Percentiles rank a stretch among this genome's conserved stretches.
phyloP scores from a whole-genome alignment of 2,329 filamentous ascomycete species.

The Fusarium mundagurra region DNA sequence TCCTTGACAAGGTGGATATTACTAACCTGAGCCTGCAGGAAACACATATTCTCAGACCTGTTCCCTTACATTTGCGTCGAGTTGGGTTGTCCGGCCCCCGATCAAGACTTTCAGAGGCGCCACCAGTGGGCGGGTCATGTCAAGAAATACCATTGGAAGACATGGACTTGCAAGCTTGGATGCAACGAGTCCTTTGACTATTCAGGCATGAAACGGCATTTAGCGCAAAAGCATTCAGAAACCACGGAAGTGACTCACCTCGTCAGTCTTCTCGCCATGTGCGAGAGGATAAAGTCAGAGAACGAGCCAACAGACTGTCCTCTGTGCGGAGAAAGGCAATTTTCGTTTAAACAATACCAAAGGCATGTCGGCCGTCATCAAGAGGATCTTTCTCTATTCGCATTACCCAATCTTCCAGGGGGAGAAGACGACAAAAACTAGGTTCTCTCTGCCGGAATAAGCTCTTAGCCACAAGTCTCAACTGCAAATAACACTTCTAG shows the following conservation, averaged over 20 bases:
- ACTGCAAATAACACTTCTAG: too few species aligned
- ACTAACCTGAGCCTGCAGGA: rapidly evolving
- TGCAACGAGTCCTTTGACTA: rapidly evolving
- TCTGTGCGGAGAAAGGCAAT: neutral
- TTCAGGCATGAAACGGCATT: rapidly evolving
- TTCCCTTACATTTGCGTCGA: neutral
- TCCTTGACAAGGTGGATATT: rapidly evolving
- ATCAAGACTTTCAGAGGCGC: neutral
- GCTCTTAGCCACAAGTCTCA: too few species aligned
- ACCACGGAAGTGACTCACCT: rapidly evolving
- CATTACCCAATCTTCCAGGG: rapidly evolving
- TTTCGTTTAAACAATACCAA: neutral
- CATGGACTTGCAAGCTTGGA: neutral
- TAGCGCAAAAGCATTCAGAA: neutral
- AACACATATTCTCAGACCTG: neutral
- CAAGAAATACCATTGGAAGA: neutral
- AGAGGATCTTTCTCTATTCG: slow-evolving; percentile 6
- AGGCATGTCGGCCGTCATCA: neutral
- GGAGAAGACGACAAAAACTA: rapidly evolving
- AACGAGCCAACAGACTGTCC: neutral
- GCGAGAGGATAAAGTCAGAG: rapidly evolving
- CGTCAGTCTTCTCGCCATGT: neutral
- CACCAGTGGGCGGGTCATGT: neutral
- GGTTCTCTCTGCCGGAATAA: too few species aligned
- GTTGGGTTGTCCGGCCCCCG: neutral